Evolutionary conservation across 164 flowering plant species (phyloP).

Genomic region (Berberis vulgaris): DNA sequence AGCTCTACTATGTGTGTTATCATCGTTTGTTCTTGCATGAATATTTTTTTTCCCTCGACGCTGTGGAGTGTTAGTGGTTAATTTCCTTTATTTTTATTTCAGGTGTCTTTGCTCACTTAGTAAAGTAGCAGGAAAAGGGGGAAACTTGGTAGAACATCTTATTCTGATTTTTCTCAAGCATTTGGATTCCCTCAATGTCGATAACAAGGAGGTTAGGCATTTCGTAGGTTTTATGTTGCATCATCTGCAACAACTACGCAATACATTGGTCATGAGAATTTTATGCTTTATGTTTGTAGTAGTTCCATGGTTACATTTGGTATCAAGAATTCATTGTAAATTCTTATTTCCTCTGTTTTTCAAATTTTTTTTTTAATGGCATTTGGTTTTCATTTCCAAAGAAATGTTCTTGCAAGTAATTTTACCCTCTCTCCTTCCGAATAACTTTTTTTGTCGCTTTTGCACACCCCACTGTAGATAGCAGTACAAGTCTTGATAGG

Average conservation of each 20-base stretch:
- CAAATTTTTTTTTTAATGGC: too few species aligned
- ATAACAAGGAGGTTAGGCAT: constrained; percentile 65
- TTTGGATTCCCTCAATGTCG: constrained; percentile 52
- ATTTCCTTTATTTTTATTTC: constrained; percentile 7
- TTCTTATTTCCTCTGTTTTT: too few species aligned
- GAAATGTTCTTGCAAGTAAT: too few species aligned
- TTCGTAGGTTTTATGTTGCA: background rate
- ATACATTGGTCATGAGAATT: background rate
- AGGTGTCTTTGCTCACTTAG: constrained; percentile 91
- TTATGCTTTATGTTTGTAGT: too few species aligned
- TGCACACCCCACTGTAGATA: too few species aligned
- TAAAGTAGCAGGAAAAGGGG: constrained; percentile 70
- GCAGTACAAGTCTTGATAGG: too few species aligned
- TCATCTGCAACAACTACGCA: background rate
- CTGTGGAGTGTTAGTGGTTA: background rate
- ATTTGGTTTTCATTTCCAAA: too few species aligned
- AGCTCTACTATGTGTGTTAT: too few species aligned
- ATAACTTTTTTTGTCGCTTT: too few species aligned
- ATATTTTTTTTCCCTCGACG: background rate
- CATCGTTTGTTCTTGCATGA: too few species aligned
- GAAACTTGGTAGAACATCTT: constrained; percentile 57
- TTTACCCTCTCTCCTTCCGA: too few species aligned
- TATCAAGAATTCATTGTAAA: too few species aligned
- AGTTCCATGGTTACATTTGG: background rate
- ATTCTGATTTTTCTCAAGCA: constrained; percentile 70